Base-by-base conservation (phyloP, 148 eudicot species). In the Talinum fruticosum region DNA sequence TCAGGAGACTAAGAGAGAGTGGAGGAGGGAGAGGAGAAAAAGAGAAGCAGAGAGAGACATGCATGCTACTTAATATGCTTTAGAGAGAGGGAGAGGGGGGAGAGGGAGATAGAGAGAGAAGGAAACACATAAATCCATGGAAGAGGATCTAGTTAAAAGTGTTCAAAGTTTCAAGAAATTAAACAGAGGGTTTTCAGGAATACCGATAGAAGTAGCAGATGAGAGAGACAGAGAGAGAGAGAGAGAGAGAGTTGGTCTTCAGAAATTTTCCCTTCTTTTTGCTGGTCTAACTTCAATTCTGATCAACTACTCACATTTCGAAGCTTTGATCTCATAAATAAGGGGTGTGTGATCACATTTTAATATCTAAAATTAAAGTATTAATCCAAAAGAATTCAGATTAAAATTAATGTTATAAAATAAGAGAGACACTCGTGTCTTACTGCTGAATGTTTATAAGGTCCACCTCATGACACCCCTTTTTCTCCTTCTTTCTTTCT, bases 341-440 rank as follows among this genome's bases (percentile, higher is more conserved):
- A 62, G 64, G 64, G 64, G 12, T 8, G 28, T 59, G 28, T 59
- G 28, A 59, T 59, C 29, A 23, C 64, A 59, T 59, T 59, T 59
- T n/a, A 59, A 23, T 59, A 59, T 51, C 15, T 10, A 51, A 51
- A 14, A 13, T 51, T 1, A 23, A 59, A 3, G 6, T 7, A 62
- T 62, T 28, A 54, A 54, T 23, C 26, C 26, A 3, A 54, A 54
- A 21, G 1, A 54, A 54, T 21, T 62, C 8, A 28, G 66, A 28
- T 62, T 8, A 62, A 62, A 24, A 57, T 21, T n/a, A 57, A 26
- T 54, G 2, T 51, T 16, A 18, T 51, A 51, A 57, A 78, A 68
- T 53, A 34, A 34, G 29, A 78, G 47, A 70, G 6, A 79, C 76
- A 79, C 76, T 82, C 85, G 85, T 82, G 85, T 79, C 85, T 75